Base-by-base conservation (phyloP, 2,329 filamentous ascomycete genomes). In the Aspergillus costaricaensis region DNA sequence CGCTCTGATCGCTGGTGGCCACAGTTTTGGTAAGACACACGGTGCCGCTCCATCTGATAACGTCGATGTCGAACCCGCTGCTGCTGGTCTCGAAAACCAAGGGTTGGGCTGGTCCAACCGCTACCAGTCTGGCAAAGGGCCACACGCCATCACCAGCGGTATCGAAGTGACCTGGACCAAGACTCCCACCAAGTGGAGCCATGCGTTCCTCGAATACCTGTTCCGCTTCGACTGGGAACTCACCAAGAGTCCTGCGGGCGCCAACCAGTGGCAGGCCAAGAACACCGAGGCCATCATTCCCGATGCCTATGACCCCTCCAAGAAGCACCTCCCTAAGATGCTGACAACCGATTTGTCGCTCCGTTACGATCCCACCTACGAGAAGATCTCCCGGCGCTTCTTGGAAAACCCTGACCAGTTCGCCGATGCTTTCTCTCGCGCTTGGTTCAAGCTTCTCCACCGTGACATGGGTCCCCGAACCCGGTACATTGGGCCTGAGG, bases 391-490 rank as follows among this genome's bases (percentile, higher is more conserved):
- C 17, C 85, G 87, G 56, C 84, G 83, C 68, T 92, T 87, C 84
- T 79, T 88, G 50, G 85, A 86, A 66, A 79, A 92, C 77, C 88
- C 88, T 1, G 83, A 89, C 49, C 78, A 91, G 80, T 83, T 92
- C 41, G 83, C 82, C 57, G 86, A 91, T 62, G 87, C 84, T 8
- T 93, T 92, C 70, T 81, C 84, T 21, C 85, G 86, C 53, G 90
- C 90, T 14, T 93, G 90, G 90, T 93, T 91, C 85, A 92, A 93
- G 85, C 84, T 93, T 44, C 82, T 90, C 36, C 90, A 93, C 80
- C 89, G 90, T 79, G 90, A 92, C 74, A 85, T 93, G 79, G 90
- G 90, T 15, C 90, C 90, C 47, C 81, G 85, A 57, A 73, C 83
- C 23, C 88, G 88, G 72, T 92, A 90, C 81, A 70, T 92, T 50